Percentiles rank a stretch among this genome's conserved stretches.
Conservation (phyloP, 1,139 yeast species). For the Suhomyces bribrorum region DNA sequence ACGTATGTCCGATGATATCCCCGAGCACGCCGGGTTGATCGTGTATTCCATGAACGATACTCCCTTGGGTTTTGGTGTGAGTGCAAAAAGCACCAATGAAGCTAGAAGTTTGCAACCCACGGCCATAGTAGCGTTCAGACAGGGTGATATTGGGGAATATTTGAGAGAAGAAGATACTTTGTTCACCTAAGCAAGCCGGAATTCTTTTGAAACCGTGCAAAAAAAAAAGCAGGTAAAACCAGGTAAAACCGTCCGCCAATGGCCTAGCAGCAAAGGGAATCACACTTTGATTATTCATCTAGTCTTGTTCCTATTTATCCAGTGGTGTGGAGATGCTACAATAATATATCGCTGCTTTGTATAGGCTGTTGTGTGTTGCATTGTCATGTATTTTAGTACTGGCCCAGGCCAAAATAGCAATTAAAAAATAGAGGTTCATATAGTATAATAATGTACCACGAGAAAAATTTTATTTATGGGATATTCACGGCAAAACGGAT, state of each 20-base stretch:
- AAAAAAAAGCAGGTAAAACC: no score
- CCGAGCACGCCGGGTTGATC: constrained; percentile 96
- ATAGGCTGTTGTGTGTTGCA: neutral
- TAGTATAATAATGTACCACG: neutral
- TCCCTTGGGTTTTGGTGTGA: constrained; percentile 94
- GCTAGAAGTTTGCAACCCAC: constrained; percentile 88
- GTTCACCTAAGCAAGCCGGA: constrained; percentile 64
- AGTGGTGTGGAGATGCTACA: neutral
- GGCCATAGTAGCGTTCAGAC: constrained; percentile 93
- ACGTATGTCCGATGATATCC: constrained; percentile 94
- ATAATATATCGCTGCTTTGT: neutral
- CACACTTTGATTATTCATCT: no score
- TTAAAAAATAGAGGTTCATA: neutral
- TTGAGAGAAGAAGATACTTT: constrained; percentile 96
- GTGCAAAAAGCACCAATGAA: constrained; percentile 91
- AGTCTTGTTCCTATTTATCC: no score
- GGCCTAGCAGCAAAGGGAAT: no score
- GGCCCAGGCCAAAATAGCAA: neutral
- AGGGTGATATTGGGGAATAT: constrained; percentile 97
- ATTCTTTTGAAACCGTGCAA: no score
- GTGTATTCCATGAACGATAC: constrained; percentile 89
- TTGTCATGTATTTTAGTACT: neutral
- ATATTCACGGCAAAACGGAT: no score
- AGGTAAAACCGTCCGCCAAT: no score
- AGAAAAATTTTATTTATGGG: no score